phyloP scores from a whole-genome alignment of 257 asterid species.

The Lycium barbarum region DNA sequence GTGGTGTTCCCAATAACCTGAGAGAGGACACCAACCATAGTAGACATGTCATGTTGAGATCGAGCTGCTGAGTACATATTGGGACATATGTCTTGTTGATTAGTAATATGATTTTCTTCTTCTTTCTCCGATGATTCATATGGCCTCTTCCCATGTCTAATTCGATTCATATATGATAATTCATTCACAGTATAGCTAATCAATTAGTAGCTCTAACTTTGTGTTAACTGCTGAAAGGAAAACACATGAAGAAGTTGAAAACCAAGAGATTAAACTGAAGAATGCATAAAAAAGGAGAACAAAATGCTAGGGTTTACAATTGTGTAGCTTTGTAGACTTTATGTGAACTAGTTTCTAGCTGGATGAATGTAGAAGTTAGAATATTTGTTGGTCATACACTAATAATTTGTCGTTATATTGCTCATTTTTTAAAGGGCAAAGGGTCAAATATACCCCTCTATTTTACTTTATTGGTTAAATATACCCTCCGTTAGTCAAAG shows the following conservation, averaged over 20 bases:
- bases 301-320: slow-evolving; percentile 4
- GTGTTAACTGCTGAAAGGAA: not conserved
- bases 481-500: too few species aligned
- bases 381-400: slow-evolving; percentile 6
- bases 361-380: not conserved
- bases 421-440: not conserved
- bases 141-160: not conserved
- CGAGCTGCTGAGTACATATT: slow-evolving; percentile 25
- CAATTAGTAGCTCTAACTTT: not conserved
- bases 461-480: too few species aligned
- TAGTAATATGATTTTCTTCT: not conserved
- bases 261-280: not conserved
- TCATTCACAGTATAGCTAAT: not conserved
- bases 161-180: not conserved
- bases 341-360: too few species aligned
- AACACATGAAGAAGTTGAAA: not conserved
- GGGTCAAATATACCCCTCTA: too few species aligned
- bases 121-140: slow-evolving; percentile 37
- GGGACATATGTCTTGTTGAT: not conserved
- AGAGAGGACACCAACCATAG: slow-evolving; percentile 30
- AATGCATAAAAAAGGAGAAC: not conserved
- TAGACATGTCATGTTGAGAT: slow-evolving; percentile 30
- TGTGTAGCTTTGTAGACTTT: not conserved
- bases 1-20: slow-evolving; percentile 22
- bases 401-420: not conserved